Evolutionary conservation across 1,284 basidiomycete genomes (phyloP), one percentile per base, ranked within the genome.

Genomic region (Cryptococcus hybrid): DNA sequence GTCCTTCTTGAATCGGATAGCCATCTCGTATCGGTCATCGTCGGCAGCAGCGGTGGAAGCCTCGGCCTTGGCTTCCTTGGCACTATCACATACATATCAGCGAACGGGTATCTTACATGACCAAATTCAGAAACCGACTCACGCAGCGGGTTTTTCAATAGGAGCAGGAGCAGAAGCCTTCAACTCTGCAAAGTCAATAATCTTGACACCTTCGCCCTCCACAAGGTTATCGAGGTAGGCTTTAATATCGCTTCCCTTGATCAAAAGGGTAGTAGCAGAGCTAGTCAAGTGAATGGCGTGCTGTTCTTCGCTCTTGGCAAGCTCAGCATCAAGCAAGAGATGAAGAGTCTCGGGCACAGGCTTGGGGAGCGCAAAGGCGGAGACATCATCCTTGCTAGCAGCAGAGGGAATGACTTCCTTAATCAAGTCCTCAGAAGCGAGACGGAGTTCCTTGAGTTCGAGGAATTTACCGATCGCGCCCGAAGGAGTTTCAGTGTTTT

Each of bases 1-100:
- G 72, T 95, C 91, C 78, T 97, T 96, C 84, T 92, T 92, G 73
- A 92, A 88, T 53, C 90, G 89, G 70, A 96, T 88, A 37, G 92
- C 92, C 71, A 95, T 89, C 80, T 93, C 89, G 40, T 92, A 86
- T 1, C 89, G 87, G 55, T 90, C 89, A 62, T 93, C 89, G 56
- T 90, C 79, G 63, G 85, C 62, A 39, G 53, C 59, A 15, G 61
- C 55, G 7, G 65, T 63, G 24, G 65, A 63, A 15, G 54, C 45
- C 9, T 46, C 48, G 18, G 53, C 47, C 18, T 38, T 18, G 18
- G 15, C 15, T 50, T 64, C 62, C 57, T 67, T 68, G 42, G 67
- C 56, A 38, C 67, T 71, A 52, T 38, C 2, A 43, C 7, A 48
- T 50, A n/a, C 30, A 30, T 30, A 48, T 30, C 12, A n/a, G 24